Percentiles rank a stretch among this genome's conserved stretches.
Evolutionary conservation across 2,329 filamentous ascomycete species (phyloP).

Genomic region (Epichloe festucae): DNA sequence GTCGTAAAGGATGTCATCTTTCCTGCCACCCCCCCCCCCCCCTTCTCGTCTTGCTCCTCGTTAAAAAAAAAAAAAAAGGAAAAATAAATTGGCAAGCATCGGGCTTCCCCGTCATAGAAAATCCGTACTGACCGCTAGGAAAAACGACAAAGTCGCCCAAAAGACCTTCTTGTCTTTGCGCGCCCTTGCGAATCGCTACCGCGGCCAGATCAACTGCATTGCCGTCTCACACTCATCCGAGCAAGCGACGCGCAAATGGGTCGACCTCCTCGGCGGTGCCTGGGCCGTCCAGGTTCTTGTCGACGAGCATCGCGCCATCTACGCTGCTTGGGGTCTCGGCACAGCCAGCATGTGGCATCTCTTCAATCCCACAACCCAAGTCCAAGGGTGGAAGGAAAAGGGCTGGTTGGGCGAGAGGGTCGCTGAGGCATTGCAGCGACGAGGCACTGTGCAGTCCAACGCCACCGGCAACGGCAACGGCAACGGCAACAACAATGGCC

Average conservation of each 20-base stretch:
- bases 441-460: slow-evolving; percentile 21
- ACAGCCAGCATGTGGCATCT: slow-evolving; percentile 36
- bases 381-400: slow-evolving; percentile 40
- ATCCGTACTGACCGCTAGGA: too few relatives aligned
- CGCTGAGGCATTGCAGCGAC: slow-evolving; percentile 30
- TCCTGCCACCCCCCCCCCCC: too few relatives aligned
- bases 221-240: slow-evolving; percentile 47
- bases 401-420: slow-evolving; percentile 41
- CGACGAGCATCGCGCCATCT: slow-evolving; percentile 42
- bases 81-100: too few relatives aligned
- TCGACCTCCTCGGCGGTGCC: slow-evolving; percentile 42
- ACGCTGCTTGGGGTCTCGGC: slow-evolving; percentile 47
- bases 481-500: too few relatives aligned
- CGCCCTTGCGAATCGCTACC: slow-evolving; percentile 38
- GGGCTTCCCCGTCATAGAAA: too few relatives aligned
- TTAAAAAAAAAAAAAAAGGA: too few relatives aligned
- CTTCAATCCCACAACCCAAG: slow-evolving; percentile 39
- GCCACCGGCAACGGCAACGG: slow-evolving; percentile 12
- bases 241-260: slow-evolving; percentile 42
- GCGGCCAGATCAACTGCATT: slow-evolving; percentile 37
- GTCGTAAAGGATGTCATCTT: background rate
- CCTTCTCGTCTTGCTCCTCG: too few relatives aligned
- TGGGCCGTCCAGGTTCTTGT: slow-evolving; percentile 43
- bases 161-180: slow-evolving; percentile 44
- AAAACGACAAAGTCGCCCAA: slow-evolving; percentile 31